Conservation (phyloP, 73 alveolate species). For the Symbiodinium natans region DNA sequence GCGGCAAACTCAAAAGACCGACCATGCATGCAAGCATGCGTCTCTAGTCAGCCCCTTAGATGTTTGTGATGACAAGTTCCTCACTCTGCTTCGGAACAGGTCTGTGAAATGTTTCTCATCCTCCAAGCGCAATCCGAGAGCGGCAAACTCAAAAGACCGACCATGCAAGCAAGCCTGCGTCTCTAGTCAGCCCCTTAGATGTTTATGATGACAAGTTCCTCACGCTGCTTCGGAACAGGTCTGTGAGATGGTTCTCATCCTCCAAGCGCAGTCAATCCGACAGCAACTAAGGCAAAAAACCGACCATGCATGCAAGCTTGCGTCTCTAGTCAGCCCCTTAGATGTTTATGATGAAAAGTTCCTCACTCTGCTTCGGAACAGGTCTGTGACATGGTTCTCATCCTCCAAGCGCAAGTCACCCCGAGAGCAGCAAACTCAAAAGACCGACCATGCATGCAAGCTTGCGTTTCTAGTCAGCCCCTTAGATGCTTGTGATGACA, state of each 20-base stretch:
- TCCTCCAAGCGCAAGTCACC: not conserved
- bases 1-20: not conserved
- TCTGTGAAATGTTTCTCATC: constrained; percentile 73
- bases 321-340: constrained; percentile 64
- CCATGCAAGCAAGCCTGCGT: not conserved
- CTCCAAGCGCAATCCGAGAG: not conserved
- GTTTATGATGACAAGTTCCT: constrained; percentile 15
- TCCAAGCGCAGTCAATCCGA: not conserved
- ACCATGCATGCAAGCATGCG: not conserved
- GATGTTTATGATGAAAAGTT: constrained; percentile 15
- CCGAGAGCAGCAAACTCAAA: not conserved
- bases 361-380: constrained; percentile 61
- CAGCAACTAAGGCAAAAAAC: not conserved
- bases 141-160: not conserved
- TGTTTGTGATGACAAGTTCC: not conserved
- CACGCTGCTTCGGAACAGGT: constrained; percentile 64
- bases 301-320: not conserved
- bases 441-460: not conserved
- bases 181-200: constrained; percentile 78
- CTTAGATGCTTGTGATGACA: constrained; percentile 28
- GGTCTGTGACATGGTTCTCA: constrained; percentile 70
- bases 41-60: not conserved
- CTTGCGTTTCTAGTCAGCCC: constrained; percentile 24
- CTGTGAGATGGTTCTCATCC: constrained; percentile 55
- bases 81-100: constrained; percentile 57